Conservation (phyloP, 1,284 basidiomycete species). For the Ustilago sp. region DNA sequence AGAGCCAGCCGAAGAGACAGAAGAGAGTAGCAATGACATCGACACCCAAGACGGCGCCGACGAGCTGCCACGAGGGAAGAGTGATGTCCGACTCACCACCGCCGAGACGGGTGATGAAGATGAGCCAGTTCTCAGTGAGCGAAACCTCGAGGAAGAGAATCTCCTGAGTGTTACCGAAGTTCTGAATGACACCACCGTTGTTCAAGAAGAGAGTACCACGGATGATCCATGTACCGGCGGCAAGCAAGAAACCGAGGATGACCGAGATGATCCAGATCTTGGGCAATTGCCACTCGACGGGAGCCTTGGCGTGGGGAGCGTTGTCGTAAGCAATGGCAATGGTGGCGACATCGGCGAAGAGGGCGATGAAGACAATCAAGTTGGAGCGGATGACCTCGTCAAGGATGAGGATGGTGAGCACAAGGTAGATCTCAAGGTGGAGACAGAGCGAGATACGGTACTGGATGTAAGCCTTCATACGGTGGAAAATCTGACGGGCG, state of each 20-base stretch:
- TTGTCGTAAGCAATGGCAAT: constrained; percentile 74
- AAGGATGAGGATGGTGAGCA: constrained; percentile 73
- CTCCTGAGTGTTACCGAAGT: constrained; percentile 73
- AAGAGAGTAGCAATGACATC: constrained; percentile 74
- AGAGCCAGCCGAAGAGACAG: constrained; percentile 74
- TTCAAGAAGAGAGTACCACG: constrained; percentile 73
- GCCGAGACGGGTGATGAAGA: constrained; percentile 72
- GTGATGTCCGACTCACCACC: constrained; percentile 69
- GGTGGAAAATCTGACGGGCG: constrained; percentile 75
- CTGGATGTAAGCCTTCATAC: constrained; percentile 74
- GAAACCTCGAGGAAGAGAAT: constrained; percentile 75
- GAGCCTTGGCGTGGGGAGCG: constrained; percentile 72
- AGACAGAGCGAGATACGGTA: constrained; percentile 72
- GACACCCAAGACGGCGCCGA: constrained; percentile 73
- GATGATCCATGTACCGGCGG: constrained; percentile 74
- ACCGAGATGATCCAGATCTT: constrained; percentile 75
- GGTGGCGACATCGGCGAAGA: constrained; percentile 74
- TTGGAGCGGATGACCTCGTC: constrained; percentile 75
- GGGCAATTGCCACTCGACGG: constrained; percentile 75
- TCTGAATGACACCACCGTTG: constrained; percentile 73
- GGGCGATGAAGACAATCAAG: constrained; percentile 75
- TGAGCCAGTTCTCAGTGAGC: constrained; percentile 74
- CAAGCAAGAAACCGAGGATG: constrained; percentile 71
- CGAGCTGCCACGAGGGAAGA: constrained; percentile 72
- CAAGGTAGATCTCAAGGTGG: constrained; percentile 74